These are phyloP conservation scores for Vachellia collinsii DNA, from an alignment of 306 rosid species.

Conservation along the genomic window DNA sequence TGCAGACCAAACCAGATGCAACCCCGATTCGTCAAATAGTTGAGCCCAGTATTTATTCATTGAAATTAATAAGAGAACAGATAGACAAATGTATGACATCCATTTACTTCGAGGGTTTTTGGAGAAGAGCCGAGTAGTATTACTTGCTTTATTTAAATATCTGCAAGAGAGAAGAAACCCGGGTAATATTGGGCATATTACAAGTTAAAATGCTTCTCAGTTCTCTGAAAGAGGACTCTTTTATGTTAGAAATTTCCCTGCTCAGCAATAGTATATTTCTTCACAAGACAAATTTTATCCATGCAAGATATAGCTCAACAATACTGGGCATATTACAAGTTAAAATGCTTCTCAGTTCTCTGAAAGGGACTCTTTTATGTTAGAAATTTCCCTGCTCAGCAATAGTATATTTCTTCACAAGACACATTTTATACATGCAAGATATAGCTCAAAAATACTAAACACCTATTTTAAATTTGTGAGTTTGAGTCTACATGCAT, in stretches of 20 bases:
- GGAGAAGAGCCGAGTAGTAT: neutral
- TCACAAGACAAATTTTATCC: neutral
- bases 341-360: neutral
- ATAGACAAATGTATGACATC: too few relatives aligned
- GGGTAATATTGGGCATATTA: neutral
- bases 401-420: neutral
- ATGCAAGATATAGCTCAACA: neutral
- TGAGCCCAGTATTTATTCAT: neutral
- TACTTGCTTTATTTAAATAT: neutral
- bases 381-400: neutral
- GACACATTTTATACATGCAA: neutral
- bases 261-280: neutral
- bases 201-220: too few relatives aligned
- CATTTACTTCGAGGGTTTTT: too few relatives aligned
- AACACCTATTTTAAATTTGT: too few relatives aligned
- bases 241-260: neutral
- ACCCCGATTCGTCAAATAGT: conserved; percentile 33
- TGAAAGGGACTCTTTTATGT: neutral
- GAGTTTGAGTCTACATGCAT: too few relatives aligned
- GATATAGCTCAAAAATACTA: too few relatives aligned
- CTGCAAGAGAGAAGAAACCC: neutral
- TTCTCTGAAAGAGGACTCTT: neutral
- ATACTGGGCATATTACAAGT: neutral
- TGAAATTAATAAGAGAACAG: neutral
- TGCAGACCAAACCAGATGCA: conserved; percentile 35